phyloP scores from a whole-genome alignment of 2,329 filamentous ascomycete genomes.

The Exserohilum rostratum region DNA sequence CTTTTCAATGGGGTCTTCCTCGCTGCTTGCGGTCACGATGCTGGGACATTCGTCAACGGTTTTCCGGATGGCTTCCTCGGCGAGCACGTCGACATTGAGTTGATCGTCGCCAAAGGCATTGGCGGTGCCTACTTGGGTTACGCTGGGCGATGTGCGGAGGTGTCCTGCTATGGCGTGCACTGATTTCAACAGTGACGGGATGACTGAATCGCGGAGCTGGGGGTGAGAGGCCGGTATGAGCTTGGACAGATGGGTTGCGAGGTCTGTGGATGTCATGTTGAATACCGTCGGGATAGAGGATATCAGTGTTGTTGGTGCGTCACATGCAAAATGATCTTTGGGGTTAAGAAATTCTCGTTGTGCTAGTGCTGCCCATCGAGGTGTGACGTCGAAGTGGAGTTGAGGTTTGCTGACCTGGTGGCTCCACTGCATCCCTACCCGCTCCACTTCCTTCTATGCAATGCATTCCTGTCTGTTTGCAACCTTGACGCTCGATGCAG shows the following conservation, averaged over 20 bases:
- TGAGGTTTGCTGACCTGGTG: neutral
- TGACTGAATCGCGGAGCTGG: slow-evolving; percentile 16
- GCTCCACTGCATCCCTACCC: slow-evolving; percentile 6
- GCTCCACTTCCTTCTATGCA: neutral
- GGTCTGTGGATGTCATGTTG: slow-evolving; percentile 9
- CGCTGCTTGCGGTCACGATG: slow-evolving; percentile 64
- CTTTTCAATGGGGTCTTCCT: slow-evolving; percentile 64
- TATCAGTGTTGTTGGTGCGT: neutral
- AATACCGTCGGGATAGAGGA: neutral
- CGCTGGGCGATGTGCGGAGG: slow-evolving; percentile 20
- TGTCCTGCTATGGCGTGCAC: slow-evolving; percentile 23
- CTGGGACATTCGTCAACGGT: slow-evolving; percentile 60
- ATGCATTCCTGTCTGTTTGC: neutral
- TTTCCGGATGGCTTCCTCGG: slow-evolving; percentile 62
- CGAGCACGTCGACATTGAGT: slow-evolving; percentile 64
- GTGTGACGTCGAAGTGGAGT: slow-evolving; percentile 17
- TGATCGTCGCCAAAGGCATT: slow-evolving; percentile 64
- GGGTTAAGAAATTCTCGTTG: slow-evolving; percentile 4
- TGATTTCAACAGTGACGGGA: slow-evolving; percentile 23
- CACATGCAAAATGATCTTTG: too few relatives aligned
- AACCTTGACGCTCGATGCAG: neutral
- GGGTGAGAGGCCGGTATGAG: slow-evolving; percentile 7
- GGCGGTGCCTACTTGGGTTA: slow-evolving; percentile 43
- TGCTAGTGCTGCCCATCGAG: slow-evolving; percentile 2
- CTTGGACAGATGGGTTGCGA: slow-evolving; percentile 5